phyloP scores from a whole-genome alignment of 2,329 filamentous ascomycete species.

The Tolypocladium pustulatum region DNA sequence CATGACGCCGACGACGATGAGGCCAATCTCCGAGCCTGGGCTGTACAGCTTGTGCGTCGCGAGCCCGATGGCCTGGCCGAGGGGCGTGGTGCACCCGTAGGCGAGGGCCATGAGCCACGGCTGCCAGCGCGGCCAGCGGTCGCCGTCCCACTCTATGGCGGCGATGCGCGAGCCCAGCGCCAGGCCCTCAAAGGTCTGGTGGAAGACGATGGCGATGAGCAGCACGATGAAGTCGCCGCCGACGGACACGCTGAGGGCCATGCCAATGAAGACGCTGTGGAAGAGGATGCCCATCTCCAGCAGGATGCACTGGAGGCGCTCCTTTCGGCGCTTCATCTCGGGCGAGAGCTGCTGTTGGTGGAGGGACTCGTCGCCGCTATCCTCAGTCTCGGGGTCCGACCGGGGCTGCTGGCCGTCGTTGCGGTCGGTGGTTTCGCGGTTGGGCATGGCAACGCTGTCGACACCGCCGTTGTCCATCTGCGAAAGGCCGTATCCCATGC shows the following conservation, averaged over 20 bases:
- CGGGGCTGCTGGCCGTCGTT: slow-evolving; percentile 3
- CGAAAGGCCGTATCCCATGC: slow-evolving; percentile 22
- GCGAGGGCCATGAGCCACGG: slow-evolving; percentile 48
- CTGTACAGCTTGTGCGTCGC: slow-evolving; percentile 60
- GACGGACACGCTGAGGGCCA: slow-evolving; percentile 70
- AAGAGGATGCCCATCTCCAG: slow-evolving; percentile 63
- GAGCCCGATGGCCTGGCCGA: slow-evolving; percentile 65
- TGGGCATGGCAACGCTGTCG: background rate
- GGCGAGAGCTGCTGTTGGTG: slow-evolving; percentile 22
- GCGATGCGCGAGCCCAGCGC: slow-evolving; percentile 56
- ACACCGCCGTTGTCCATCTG: slow-evolving; percentile 11
- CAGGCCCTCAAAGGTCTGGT: slow-evolving; percentile 49
- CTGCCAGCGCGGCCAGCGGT: slow-evolving; percentile 29
- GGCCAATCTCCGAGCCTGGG: slow-evolving; percentile 52
- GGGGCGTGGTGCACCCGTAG: slow-evolving; percentile 52
- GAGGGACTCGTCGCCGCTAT: slow-evolving; percentile 13
- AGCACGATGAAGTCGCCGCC: slow-evolving; percentile 71
- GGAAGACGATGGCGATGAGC: slow-evolving; percentile 67
- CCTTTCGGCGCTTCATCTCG: slow-evolving; percentile 50
- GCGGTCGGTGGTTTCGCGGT: slow-evolving; percentile 6
- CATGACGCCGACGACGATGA: slow-evolving; percentile 63
- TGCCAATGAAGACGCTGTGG: slow-evolving; percentile 67
- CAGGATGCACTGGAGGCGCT: slow-evolving; percentile 65
- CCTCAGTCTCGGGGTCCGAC: slow-evolving; percentile 10
- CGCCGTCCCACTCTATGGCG: slow-evolving; percentile 33